A percentile compares a stretch with the other conserved stretches of the same genome.
Conservation (phyloP, 768 basidiomycete genomes). For the Rickenella mellea region DNA sequence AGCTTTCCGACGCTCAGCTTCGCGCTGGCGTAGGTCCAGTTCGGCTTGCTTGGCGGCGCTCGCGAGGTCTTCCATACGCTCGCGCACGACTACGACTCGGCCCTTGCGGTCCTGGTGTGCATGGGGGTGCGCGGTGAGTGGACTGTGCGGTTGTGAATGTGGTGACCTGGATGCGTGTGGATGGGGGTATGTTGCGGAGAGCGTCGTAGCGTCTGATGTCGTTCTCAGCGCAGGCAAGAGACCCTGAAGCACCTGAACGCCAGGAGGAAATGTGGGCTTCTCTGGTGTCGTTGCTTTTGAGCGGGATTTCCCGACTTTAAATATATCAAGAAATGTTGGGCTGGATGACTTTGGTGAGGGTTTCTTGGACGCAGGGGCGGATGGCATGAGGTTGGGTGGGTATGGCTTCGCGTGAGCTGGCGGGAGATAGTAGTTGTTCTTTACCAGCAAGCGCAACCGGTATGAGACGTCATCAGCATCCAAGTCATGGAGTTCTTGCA, state of each 20-base stretch:
- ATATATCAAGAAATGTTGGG: conserved; percentile 56
- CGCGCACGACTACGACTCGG: conserved; percentile 75
- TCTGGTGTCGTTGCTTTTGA: conserved; percentile 51
- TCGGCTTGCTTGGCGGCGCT: conserved; percentile 70
- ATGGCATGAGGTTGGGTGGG: conserved; percentile 49
- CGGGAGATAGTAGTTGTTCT: conserved; percentile 83
- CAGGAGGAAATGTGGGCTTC: conserved; percentile 31
- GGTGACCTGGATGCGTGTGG: not conserved
- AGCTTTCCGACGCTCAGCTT: conserved; percentile 30
- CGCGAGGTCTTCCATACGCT: conserved; percentile 64
- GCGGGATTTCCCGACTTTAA: conserved; percentile 57
- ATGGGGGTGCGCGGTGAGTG: conserved; percentile 25
- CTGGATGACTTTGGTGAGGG: conserved; percentile 35
- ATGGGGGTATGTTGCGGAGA: conserved; percentile 13
- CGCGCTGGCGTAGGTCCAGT: conserved; percentile 55
- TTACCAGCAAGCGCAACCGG: conserved; percentile 73
- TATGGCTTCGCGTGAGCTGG: conserved; percentile 81
- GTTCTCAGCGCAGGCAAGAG: conserved; percentile 14
- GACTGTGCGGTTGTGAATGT: no score
- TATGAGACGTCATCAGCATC: conserved; percentile 75
- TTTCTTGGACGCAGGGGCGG: conserved; percentile 29
- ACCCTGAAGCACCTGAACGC: no score
- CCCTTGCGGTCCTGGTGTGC: conserved; percentile 31
- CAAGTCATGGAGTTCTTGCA: conserved; percentile 17
- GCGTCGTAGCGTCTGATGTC: conserved; percentile 10